Evolutionary conservation across 2,329 filamentous ascomycete genomes (phyloP).

Genomic region (Trichoderma aggressivum): DNA sequence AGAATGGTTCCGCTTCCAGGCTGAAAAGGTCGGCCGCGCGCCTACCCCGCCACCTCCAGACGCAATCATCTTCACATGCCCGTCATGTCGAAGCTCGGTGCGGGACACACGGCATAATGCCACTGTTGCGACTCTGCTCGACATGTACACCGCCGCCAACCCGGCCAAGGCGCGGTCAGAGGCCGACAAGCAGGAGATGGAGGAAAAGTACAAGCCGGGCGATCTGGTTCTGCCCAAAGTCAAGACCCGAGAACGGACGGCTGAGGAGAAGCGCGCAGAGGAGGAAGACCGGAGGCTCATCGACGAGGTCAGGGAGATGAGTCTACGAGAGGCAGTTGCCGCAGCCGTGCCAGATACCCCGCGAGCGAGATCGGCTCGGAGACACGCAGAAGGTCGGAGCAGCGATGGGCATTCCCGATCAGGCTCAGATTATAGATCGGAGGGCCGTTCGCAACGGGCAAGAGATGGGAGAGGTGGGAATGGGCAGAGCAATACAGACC

Average conservation of each 20-base stretch:
- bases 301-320: slow-evolving; percentile 69
- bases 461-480: slow-evolving; percentile 26
- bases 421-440: slow-evolving; percentile 31
- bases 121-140: slow-evolving; percentile 81
- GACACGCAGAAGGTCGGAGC: slow-evolving; percentile 33
- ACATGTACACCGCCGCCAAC: slow-evolving; percentile 80
- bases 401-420: slow-evolving; percentile 32
- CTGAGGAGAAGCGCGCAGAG: slow-evolving; percentile 53
- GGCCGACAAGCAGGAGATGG: slow-evolving; percentile 74
- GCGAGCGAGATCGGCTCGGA: slow-evolving; percentile 27
- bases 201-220: slow-evolving; percentile 72
- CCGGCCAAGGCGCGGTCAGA: slow-evolving; percentile 68
- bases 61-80: slow-evolving; percentile 72
- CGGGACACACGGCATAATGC: slow-evolving; percentile 88
- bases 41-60: slow-evolving; percentile 48
- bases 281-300: slow-evolving; percentile 68
- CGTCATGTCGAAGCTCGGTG: slow-evolving; percentile 83
- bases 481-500: slow-evolving; percentile 31
- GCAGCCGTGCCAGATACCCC: background rate
- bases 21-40: slow-evolving; percentile 52
- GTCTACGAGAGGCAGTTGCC: slow-evolving; percentile 63
- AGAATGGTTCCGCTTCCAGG: slow-evolving; percentile 90
- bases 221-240: slow-evolving; percentile 73
- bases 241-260: slow-evolving; percentile 47
- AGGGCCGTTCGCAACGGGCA: slow-evolving; percentile 30